Percentiles rank a stretch among this genome's conserved stretches.
Conservation (phyloP, 306 rosid species). For the Cicer cuneatum region DNA sequence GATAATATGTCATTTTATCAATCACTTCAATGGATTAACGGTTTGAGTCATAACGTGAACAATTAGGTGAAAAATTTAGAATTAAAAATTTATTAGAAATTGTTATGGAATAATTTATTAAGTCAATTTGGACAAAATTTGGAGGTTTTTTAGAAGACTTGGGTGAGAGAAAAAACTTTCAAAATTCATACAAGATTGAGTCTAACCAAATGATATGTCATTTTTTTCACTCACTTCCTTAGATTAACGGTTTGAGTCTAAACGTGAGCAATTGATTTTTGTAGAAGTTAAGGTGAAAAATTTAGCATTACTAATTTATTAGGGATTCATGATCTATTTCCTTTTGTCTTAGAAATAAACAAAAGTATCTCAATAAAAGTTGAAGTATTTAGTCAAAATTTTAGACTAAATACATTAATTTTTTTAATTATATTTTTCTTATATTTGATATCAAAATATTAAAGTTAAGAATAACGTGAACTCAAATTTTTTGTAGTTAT, state of each 20-base stretch:
- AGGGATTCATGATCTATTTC: too few species aligned
- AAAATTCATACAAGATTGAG: neutral
- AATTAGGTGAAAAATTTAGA: neutral
- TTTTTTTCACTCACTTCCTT: conserved; percentile 33
- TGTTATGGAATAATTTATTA: neutral
- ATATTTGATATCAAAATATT: too few species aligned
- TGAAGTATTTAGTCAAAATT: too few species aligned
- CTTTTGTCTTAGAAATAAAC: too few species aligned
- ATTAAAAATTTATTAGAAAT: neutral
- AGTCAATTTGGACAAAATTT: too few species aligned
- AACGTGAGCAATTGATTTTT: neutral
- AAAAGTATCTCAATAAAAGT: too few species aligned
- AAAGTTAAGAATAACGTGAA: too few species aligned
- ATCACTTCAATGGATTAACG: conserved; percentile 25
- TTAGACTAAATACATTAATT: too few species aligned
- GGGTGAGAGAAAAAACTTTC: too few species aligned
- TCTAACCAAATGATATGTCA: neutral
- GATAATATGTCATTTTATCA: conserved; percentile 32
- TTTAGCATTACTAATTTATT: neutral
- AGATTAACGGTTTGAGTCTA: conserved; percentile 32
- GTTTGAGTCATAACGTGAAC: neutral
- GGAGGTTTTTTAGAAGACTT: too few species aligned
- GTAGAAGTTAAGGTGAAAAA: neutral
- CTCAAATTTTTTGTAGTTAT: too few species aligned
- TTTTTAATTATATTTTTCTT: too few species aligned